A percentile compares a stretch with the other conserved stretches of the same genome.
These are phyloP conservation scores for Solanum medicagineum DNA, from an alignment of 257 asterid genomes.

Conservation along the genomic window DNA sequence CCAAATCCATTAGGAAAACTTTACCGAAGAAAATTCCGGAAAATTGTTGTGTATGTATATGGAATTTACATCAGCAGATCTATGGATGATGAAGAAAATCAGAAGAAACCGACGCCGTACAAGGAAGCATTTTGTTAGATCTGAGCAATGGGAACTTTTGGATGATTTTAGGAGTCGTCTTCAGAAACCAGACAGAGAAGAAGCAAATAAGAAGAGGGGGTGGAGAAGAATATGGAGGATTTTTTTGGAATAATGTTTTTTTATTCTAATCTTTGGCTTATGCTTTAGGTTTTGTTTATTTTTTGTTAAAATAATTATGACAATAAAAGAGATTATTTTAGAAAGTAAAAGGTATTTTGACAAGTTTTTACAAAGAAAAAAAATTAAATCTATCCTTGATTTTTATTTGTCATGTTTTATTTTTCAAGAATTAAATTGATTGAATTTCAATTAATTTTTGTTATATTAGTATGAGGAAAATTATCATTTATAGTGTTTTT, in stretches of 20 bases:
- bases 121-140: not conserved
- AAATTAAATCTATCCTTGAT: too few relatives aligned
- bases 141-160: not conserved
- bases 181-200: not conserved
- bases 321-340: not conserved
- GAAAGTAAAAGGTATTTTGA: accelerated
- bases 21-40: not conserved
- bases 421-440: too few relatives aligned
- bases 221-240: constrained; percentile 1
- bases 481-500: too few relatives aligned
- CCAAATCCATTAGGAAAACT: constrained; percentile 50
- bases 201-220: not conserved
- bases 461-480: too few relatives aligned
- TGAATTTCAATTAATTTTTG: too few relatives aligned
- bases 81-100: not conserved
- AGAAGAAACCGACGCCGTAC: constrained; percentile 20
- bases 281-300: not conserved
- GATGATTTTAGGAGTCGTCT: not conserved
- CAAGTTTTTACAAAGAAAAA: not conserved
- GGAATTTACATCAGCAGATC: constrained; percentile 19
- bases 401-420: too few relatives aligned
- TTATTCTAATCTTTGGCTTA: not conserved
- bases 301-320: not conserved
- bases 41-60: not conserved
- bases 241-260: not conserved